Evolutionary conservation across 148 eudicot species (phyloP).

Genomic region (Vaccinium vitisidaea): DNA sequence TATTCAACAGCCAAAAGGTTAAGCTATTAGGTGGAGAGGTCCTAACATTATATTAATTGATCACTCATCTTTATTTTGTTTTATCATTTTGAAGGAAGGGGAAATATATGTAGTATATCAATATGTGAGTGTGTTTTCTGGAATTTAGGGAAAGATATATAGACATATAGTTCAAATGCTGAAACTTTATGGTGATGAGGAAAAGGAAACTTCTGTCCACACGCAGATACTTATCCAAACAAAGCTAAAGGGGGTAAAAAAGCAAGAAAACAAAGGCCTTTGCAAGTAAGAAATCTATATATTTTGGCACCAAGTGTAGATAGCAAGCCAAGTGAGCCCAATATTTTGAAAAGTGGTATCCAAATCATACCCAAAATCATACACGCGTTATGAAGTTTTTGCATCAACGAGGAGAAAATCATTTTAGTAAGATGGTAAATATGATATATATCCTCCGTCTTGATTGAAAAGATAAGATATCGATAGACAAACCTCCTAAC

Average conservation of each 20-base stretch:
- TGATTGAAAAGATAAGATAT: neutral
- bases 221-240: neutral
- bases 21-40: too few species aligned
- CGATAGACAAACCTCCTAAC: neutral
- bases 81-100: neutral
- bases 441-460: neutral
- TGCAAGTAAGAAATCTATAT: neutral
- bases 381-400: too few species aligned
- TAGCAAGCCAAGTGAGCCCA: too few species aligned
- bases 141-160: neutral
- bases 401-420: too few species aligned
- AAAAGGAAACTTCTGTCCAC: neutral
- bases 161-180: neutral
- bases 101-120: neutral
- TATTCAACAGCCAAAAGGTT: too few species aligned
- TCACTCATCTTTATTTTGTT: too few species aligned
- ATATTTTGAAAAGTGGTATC: too few species aligned
- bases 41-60: too few species aligned
- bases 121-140: too few species aligned
- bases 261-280: neutral
- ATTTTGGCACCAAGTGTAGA: neutral
- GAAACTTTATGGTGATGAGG: neutral
- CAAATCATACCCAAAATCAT: too few species aligned
- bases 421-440: too few species aligned
- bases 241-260: neutral